phyloP scores from a whole-genome alignment of 1,284 basidiomycete species.

The Taiwanofungus camphoratus region DNA sequence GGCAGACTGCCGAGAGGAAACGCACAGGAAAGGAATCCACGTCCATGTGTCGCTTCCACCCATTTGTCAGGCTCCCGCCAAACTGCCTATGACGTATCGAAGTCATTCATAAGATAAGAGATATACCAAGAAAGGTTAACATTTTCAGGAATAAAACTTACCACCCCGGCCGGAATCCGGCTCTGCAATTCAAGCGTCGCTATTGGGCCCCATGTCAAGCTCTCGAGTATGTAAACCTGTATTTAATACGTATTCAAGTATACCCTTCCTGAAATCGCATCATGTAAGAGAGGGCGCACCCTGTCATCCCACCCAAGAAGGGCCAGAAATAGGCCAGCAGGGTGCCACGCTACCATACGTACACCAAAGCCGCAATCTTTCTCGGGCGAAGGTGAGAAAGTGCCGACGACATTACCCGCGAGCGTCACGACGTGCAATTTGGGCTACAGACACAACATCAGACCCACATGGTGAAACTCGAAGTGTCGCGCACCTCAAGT shows the following conservation, averaged over 20 bases:
- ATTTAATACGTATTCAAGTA: slow-evolving; percentile 46
- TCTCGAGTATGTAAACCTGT: slow-evolving; percentile 75
- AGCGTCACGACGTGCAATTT: slow-evolving; percentile 75
- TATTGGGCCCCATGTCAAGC: slow-evolving; percentile 72
- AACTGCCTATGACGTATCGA: slow-evolving; percentile 48
- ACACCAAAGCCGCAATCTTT: slow-evolving; percentile 80
- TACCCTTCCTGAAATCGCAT: neutral
- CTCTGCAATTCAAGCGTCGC: slow-evolving; percentile 55
- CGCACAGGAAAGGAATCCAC: slow-evolving; percentile 79
- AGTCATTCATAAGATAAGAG: no score
- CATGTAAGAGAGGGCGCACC: slow-evolving; percentile 31
- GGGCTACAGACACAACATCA: slow-evolving; percentile 45
- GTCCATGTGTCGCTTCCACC: slow-evolving; percentile 72
- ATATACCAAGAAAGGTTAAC: no score
- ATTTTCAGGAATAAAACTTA: slow-evolving; percentile 31
- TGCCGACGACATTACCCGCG: slow-evolving; percentile 61
- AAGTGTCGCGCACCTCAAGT: slow-evolving; percentile 53
- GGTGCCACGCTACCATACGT: slow-evolving; percentile 74
- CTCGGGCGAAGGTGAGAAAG: slow-evolving; percentile 51
- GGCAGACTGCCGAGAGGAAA: slow-evolving; percentile 4
- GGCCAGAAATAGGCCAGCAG: slow-evolving; percentile 71
- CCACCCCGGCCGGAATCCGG: slow-evolving; percentile 49
- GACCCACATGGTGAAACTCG: neutral
- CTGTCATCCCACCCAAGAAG: slow-evolving; percentile 84
- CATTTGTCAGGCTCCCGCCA: slow-evolving; percentile 82